These are phyloP conservation scores for Aureoboletus auriporus DNA, from an alignment of 768 basidiomycete species.

Conservation along the genomic window DNA sequence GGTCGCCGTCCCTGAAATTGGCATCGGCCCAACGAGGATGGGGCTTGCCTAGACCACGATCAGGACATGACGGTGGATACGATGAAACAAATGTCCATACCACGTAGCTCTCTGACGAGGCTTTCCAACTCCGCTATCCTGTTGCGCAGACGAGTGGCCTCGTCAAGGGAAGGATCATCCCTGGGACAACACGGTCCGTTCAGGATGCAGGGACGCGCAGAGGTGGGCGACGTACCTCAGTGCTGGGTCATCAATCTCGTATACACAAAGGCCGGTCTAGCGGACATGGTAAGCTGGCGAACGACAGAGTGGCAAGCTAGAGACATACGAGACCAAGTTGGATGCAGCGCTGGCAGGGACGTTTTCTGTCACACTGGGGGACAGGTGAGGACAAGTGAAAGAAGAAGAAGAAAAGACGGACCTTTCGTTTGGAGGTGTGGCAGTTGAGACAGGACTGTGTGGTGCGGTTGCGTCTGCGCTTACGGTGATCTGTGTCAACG, in stretches of 20 bases:
- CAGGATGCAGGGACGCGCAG: background rate
- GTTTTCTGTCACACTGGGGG: slow-evolving; percentile 76
- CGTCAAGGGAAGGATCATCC: slow-evolving; percentile 85
- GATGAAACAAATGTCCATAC: slow-evolving; percentile 35
- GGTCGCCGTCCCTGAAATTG: slow-evolving; percentile 75
- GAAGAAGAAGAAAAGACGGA: slow-evolving; percentile 28
- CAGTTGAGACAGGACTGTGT: slow-evolving; percentile 86
- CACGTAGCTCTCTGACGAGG: slow-evolving; percentile 83
- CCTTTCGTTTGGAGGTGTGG: slow-evolving; percentile 93
- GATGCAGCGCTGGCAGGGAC: slow-evolving; percentile 88
- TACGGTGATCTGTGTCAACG: slow-evolving; percentile 71
- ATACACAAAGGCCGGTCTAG: slow-evolving; percentile 93
- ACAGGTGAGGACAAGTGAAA: slow-evolving; percentile 4
- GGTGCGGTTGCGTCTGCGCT: slow-evolving; percentile 85
- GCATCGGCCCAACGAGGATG: slow-evolving; percentile 84
- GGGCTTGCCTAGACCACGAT: slow-evolving; percentile 59
- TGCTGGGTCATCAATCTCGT: slow-evolving; percentile 89
- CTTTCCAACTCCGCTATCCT: slow-evolving; percentile 92
- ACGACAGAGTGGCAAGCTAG: background rate
- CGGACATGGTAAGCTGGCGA: slow-evolving; percentile 6
- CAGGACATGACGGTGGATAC: slow-evolving; percentile 2
- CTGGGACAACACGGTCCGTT: slow-evolving; percentile 33
- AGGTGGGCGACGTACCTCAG: slow-evolving; percentile 45
- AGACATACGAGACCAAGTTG: slow-evolving; percentile 75
- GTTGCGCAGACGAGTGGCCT: slow-evolving; percentile 79